Base-by-base conservation (phyloP, 331 rosid species). In the Quercus tomentella region DNA sequence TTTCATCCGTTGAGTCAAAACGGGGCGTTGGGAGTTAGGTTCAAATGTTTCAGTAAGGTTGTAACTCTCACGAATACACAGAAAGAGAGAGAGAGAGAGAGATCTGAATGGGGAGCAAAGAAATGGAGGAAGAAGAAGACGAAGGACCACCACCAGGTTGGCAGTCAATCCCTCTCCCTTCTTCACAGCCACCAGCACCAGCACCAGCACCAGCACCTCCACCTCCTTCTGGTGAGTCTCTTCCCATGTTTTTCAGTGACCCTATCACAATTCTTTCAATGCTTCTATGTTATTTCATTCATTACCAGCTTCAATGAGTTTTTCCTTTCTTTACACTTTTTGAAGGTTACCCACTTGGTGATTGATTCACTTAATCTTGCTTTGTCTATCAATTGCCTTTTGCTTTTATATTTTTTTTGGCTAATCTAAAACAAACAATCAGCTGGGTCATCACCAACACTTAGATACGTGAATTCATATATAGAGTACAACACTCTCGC, bases 131-230 rank as follows among this genome's bases (percentile, higher is more conserved):
- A 52, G 90, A 87, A 10, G 92, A 80, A 1, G 89, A 83, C 49
- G 92, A 91, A 60, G 96, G 96, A 15, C 97, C 92, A 15, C 97
- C 89, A 20, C 94, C 92, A 3, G 98, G 93, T 17, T 83, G 90
- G 91, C 89, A 86, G 56, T 70, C 95, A 52, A 72, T 82, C 70
- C 80, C 74, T 26, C 71, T 83, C 28, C 87, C 85, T 14, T 79
- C 80, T 1, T 77, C 72, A 4, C 74, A 41, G 11, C 68, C 73
- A 18, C 79, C 73, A 56, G 69, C 37, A 3, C 79, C 73, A 56
- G 69, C 37, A 3, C 26, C 84, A 12, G 62, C 82, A 20, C 72
- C 70, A 7, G 51, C 69, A 70, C 86, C 78, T 12, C 18, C 54
- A 12, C 4, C 54, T 49, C 82, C 83, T 21, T 81, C 88, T 58